phyloP scores from a whole-genome alignment of 805 yeast species.

The Metschnikowia reukaufii region DNA sequence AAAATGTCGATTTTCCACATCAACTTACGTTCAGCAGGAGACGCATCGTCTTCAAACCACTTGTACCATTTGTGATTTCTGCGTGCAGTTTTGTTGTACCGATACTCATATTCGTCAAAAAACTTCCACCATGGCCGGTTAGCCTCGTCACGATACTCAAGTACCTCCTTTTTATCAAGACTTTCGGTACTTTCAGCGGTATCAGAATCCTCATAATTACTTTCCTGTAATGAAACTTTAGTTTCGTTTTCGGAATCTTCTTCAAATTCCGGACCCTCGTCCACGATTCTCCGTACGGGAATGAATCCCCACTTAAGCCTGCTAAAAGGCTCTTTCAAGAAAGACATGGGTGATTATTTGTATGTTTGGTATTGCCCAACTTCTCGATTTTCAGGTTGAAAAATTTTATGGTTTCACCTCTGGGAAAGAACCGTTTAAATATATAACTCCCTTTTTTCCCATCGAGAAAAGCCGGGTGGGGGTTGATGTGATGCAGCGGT shows the following conservation, averaged over 20 bases:
- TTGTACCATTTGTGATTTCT: constrained; percentile 26
- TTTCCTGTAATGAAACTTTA: constrained; percentile 13
- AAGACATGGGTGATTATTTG: constrained; percentile 4
- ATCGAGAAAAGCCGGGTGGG: background rate
- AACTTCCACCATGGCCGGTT: constrained; percentile 50
- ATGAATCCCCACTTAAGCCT: constrained; percentile 35
- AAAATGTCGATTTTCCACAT: constrained; percentile 31
- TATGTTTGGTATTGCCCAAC: too few species aligned
- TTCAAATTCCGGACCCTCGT: constrained; percentile 22
- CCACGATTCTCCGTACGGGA: constrained; percentile 35
- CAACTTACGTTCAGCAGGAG: constrained; percentile 29
- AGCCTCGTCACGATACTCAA: constrained; percentile 54
- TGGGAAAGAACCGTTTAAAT: too few species aligned
- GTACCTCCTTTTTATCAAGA: background rate
- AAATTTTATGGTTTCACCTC: too few species aligned
- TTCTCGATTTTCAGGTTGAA: too few species aligned
- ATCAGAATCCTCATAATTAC: constrained; percentile 12
- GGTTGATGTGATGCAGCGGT: background rate
- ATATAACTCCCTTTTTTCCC: background rate
- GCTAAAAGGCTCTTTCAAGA: constrained; percentile 15
- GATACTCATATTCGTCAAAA: constrained; percentile 39
- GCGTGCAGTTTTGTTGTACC: constrained; percentile 22
- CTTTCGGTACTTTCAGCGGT: too few species aligned
- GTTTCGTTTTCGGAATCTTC: background rate
- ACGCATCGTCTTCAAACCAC: constrained; percentile 29